Base-by-base conservation (phyloP, 768 basidiomycete species). In the Hemileccinum impolitum region DNA sequence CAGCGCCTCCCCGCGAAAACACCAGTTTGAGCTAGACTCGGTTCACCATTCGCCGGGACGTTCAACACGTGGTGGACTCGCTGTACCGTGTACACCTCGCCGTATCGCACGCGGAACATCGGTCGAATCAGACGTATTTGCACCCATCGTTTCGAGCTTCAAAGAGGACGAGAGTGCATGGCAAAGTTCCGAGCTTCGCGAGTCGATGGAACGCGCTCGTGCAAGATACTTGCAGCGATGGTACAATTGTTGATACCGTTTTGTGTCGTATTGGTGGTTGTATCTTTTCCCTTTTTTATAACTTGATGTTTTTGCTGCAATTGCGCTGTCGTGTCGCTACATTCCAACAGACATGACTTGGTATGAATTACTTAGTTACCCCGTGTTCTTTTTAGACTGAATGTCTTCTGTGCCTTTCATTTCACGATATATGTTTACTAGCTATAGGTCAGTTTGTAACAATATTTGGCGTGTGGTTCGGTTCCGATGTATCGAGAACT, bases 171-270 rank as follows among this genome's bases (percentile, higher is more conserved):
- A 74, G 38, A 58, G 56, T 26, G 53, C 70, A 9, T 85, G 80
- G 76, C 72, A 79, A 63, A 88, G 84, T 60, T 75, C 80, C 1
- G 82, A 85, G 70, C 60, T 90, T 34, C 74, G 78, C 48, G 83
- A 85, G 67, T 78, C 75, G 23, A 90, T 90, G 87, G 81, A 81
- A 65, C 70, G 73, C 8, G 87, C 87, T 9, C 71, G 87, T 26
- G 77, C 76, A 6, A 53, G 41, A 26, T 57, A 58, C 30, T 18
- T 56, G 43, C 57, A 63, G 43, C 62, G 51, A 40, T 49, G 48
- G 39, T 35, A 42, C 44, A 53, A 48, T 63, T 45, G 13, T 36
- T 19, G 18, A 25, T 32, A 14, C 6, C 39, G 12, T 34, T 44
- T 47, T 43, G n/a, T 23, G 15, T 19, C 34, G 1, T 19, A 1